These are phyloP conservation scores for Cynanchum wilfordii DNA, from an alignment of 257 asterid species.

Conservation along the genomic window DNA sequence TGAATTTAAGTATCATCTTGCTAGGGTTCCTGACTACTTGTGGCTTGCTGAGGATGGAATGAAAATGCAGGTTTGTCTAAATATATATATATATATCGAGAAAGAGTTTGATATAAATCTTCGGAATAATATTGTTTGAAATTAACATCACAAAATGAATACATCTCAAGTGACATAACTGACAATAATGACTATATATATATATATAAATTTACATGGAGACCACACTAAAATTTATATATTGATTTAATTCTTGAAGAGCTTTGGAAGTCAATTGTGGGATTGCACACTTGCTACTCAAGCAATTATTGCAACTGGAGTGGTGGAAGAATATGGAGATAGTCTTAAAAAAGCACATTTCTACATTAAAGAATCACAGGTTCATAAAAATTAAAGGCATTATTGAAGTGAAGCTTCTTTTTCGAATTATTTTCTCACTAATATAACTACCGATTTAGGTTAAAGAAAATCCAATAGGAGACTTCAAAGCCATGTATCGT, in stretches of 20 bases:
- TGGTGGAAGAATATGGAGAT: too few relatives aligned
- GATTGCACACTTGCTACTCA: too few relatives aligned
- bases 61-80: slow-evolving; percentile 58
- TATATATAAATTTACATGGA: too few relatives aligned
- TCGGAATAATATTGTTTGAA: too few relatives aligned
- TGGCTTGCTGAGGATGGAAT: slow-evolving; percentile 95
- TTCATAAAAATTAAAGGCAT: too few relatives aligned
- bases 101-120: background rate
- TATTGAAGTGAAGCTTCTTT: too few relatives aligned
- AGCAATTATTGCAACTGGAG: too few relatives aligned
- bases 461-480: slow-evolving; percentile 57
- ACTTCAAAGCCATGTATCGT: slow-evolving; percentile 60
- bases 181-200: too few relatives aligned
- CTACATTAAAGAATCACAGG: background rate
- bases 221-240: too few relatives aligned
- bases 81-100: background rate
- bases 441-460: slow-evolving; percentile 21
- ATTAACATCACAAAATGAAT: too few relatives aligned
- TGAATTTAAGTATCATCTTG: slow-evolving; percentile 65
- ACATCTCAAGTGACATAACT: background rate
- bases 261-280: slow-evolving; percentile 63
- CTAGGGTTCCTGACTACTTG: slow-evolving; percentile 68
- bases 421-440: too few relatives aligned
- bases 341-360: too few relatives aligned
- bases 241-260: slow-evolving; percentile 27